Conservation (phyloP, 441 rosid genomes). For the Populus trichocarpa region DNA sequence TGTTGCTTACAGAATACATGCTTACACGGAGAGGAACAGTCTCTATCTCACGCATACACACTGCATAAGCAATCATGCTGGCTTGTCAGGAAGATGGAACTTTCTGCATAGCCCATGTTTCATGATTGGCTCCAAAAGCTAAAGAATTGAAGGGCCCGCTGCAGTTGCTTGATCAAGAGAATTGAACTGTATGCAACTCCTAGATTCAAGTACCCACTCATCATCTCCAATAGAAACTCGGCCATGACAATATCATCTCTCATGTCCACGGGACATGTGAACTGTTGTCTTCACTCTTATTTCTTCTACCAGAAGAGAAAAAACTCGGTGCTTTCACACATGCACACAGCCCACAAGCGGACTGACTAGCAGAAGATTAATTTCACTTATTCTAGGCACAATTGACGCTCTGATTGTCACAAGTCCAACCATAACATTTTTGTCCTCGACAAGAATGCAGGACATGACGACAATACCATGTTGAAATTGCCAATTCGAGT, state of each 20-base stretch:
- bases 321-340: neutral
- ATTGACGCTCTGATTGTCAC: constrained; percentile 34
- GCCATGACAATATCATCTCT: constrained; percentile 8
- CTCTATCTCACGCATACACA: neutral
- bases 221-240: neutral
- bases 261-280: neutral
- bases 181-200: neutral
- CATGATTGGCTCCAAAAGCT: constrained; percentile 14
- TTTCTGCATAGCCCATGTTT: constrained; percentile 19
- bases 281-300: neutral
- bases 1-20: too few species aligned
- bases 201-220: constrained; percentile 18
- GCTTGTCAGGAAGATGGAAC: constrained; percentile 17
- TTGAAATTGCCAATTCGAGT: neutral
- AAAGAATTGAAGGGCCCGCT: constrained; percentile 5
- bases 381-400: constrained; percentile 29
- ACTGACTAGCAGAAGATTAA: neutral
- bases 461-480: neutral
- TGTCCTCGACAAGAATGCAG: neutral
- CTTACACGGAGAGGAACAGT: neutral
- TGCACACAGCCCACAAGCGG: neutral
- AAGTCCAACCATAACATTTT: constrained; percentile 13
- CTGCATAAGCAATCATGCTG: neutral
- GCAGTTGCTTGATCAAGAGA: constrained; percentile 4
- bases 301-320: neutral